Evolutionary conservation across 441 rosid genomes (phyloP).

Genomic region (Sinapis alba): DNA sequence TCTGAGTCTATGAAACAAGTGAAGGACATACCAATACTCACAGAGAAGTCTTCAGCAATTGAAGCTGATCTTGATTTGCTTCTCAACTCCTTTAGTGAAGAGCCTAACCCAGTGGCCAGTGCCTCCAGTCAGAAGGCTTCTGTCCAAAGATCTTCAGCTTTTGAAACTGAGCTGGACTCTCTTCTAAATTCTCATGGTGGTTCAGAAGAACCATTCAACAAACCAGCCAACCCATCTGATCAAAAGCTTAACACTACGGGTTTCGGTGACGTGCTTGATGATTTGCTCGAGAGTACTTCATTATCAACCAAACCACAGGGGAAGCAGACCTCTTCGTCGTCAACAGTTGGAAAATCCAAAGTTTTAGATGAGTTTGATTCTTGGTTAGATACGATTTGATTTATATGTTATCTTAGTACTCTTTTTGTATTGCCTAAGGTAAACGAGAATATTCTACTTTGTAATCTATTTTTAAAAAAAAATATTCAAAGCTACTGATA

Average conservation of each 20-base stretch:
- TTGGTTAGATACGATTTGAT: conserved; percentile 80
- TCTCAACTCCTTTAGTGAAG: conserved; percentile 51
- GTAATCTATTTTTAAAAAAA: not conserved
- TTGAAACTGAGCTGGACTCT: conserved; percentile 32
- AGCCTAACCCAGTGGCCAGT: conserved; percentile 13
- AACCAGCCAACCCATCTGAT: conserved; percentile 20
- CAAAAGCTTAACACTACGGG: conserved; percentile 13
- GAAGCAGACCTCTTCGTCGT: conserved; percentile 39
- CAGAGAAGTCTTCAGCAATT: conserved; percentile 48
- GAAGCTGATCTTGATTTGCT: conserved; percentile 78
- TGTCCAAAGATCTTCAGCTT: conserved; percentile 14
- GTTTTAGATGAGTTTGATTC: conserved; percentile 81
- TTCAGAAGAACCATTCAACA: not conserved
- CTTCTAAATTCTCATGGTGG: conserved; percentile 26
- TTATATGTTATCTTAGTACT: not conserved
- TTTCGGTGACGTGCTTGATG: conserved; percentile 60
- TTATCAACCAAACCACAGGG: conserved; percentile 30
- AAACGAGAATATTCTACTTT: conserved; percentile 1
- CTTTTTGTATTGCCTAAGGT: not conserved
- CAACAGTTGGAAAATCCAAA: conserved; percentile 45
- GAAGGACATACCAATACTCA: conserved; percentile 30
- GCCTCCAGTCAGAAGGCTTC: not conserved
- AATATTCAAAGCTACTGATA: not conserved
- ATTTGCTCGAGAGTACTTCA: conserved; percentile 58
- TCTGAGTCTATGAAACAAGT: conserved; percentile 32